Evolutionary conservation across 179 eudicot genomes (phyloP).

Genomic region (Pouteria campechiana): DNA sequence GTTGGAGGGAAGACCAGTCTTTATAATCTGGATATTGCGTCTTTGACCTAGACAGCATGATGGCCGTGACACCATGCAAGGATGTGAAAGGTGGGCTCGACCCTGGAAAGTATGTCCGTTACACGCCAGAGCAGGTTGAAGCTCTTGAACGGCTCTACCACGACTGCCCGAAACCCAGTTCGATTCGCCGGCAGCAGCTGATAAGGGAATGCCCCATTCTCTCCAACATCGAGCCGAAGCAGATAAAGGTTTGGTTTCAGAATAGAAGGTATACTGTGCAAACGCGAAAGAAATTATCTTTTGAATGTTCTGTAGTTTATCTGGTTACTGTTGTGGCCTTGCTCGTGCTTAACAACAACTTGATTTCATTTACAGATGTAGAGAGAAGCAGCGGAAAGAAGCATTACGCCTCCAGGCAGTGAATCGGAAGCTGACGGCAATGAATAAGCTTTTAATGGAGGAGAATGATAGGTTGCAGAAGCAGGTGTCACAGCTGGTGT

Average conservation of each 20-base stretch:
- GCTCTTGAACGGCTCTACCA: constrained; percentile 86
- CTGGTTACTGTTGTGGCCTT: not conserved
- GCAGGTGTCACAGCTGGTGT: constrained; percentile 83
- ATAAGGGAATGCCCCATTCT: constrained; percentile 92
- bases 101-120: constrained; percentile 74
- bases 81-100: constrained; percentile 34
- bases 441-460: constrained; percentile 93
- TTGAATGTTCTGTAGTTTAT: not conserved
- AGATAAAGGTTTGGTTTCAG: constrained; percentile 98
- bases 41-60: constrained; percentile 11
- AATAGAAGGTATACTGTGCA: constrained; percentile 52
- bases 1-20: too few species aligned
- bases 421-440: constrained; percentile 83
- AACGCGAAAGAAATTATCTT: not conserved
- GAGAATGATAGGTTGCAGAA: constrained; percentile 91
- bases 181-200: constrained; percentile 94
- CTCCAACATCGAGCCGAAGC: constrained; percentile 89
- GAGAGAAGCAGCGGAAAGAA: constrained; percentile 93
- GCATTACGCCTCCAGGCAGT: constrained; percentile 82
- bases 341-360: not conserved
- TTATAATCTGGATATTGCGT: too few species aligned
- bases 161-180: constrained; percentile 84
- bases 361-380: constrained; percentile 66
- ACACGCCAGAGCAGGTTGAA: constrained; percentile 94
- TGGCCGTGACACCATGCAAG: constrained; percentile 62